Evolutionary conservation across 208 protist species (phyloP).

Genomic region (Leishmania gerbilli): DNA sequence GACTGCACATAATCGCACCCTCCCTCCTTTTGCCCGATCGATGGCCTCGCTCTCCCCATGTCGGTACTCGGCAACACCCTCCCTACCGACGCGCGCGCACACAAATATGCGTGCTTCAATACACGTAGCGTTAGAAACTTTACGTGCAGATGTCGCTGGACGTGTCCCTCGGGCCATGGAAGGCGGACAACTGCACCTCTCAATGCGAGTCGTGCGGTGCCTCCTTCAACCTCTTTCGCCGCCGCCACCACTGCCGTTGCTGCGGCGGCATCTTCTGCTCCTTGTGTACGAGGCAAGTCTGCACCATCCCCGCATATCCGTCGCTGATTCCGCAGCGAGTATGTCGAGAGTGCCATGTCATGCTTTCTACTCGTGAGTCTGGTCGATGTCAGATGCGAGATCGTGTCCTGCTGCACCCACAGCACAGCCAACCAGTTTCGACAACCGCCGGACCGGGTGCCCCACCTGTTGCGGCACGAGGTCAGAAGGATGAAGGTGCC

Average conservation of each 20-base stretch:
- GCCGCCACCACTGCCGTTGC: slow-evolving; percentile 43
- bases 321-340: slow-evolving; percentile 42
- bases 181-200: slow-evolving; percentile 23
- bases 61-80: not conserved
- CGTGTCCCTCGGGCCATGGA: slow-evolving; percentile 31
- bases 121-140: not conserved
- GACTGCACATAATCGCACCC: not conserved
- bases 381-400: slow-evolving; percentile 11
- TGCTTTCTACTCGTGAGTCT: slow-evolving; percentile 8
- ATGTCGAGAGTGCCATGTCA: slow-evolving; percentile 33
- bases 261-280: slow-evolving; percentile 53
- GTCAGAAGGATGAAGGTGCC: not conserved
- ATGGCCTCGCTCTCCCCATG: not conserved
- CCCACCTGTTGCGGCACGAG: too few species aligned
- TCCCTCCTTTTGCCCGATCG: not conserved
- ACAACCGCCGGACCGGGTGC: not conserved
- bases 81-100: not conserved
- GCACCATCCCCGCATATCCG: slow-evolving; percentile 24
- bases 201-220: slow-evolving; percentile 38
- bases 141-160: slow-evolving; percentile 13
- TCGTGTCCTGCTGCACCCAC: slow-evolving; percentile 1
- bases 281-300: slow-evolving; percentile 33
- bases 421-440: not conserved
- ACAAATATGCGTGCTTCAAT: not conserved
- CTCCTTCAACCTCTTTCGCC: slow-evolving; percentile 32